Conservation (phyloP, 257 asterid species). For the Lithospermum erythrorhizon region DNA sequence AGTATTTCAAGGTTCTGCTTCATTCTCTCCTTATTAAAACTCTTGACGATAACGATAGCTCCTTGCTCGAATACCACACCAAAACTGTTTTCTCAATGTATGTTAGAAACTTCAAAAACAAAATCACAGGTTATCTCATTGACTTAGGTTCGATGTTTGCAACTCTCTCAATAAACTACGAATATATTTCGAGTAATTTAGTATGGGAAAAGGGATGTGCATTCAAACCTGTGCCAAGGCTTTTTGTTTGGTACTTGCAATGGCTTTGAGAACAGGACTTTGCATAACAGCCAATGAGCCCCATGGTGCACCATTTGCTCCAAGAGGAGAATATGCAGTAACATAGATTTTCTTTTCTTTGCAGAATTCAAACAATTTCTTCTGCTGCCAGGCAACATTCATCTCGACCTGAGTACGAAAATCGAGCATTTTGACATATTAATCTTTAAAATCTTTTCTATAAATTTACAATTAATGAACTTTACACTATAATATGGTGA, state of each 20-base stretch:
- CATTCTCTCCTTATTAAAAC: slow-evolving; percentile 60
- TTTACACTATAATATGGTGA: too few relatives aligned
- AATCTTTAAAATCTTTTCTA: too few relatives aligned
- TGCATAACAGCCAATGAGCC: slow-evolving; percentile 35
- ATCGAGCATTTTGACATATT: neutral
- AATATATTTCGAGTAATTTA: neutral
- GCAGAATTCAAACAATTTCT: slow-evolving; percentile 29
- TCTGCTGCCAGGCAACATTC: slow-evolving; percentile 50
- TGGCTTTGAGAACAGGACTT: slow-evolving; percentile 22
- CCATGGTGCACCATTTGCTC: slow-evolving; percentile 33
- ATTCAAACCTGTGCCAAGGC: slow-evolving; percentile 31
- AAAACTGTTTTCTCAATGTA: slow-evolving; percentile 18
- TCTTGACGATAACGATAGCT: slow-evolving; percentile 45
- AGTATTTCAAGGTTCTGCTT: slow-evolving; percentile 46
- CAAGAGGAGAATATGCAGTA: slow-evolving; percentile 50
- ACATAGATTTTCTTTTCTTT: slow-evolving; percentile 26
- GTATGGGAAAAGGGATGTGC: neutral
- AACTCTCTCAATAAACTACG: too few relatives aligned
- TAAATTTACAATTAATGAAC: too few relatives aligned
- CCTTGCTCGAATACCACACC: slow-evolving; percentile 64
- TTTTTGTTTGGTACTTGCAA: slow-evolving; percentile 28
- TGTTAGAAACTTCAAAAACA: neutral
- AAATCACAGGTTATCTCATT: neutral
- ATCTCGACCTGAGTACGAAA: slow-evolving; percentile 39
- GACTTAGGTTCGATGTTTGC: too few relatives aligned